Base-by-base conservation (phyloP, 2,329 filamentous ascomycete genomes). In the Rugonectria rugulosa region DNA sequence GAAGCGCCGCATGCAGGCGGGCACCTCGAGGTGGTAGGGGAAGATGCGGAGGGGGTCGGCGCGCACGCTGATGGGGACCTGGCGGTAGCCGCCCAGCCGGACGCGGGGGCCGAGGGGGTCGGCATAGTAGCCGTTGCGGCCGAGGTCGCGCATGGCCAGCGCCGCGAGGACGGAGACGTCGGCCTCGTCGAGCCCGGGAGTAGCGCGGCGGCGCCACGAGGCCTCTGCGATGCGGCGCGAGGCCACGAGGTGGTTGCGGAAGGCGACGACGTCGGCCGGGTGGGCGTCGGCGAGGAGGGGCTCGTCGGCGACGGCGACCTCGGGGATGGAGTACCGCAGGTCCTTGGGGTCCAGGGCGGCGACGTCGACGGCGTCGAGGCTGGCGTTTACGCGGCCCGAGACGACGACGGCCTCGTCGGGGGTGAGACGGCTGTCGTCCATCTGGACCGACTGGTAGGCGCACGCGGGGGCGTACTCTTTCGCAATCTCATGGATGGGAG, bases 361-460 rank as follows among this genome's bases (percentile, higher is more conserved):
- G 7, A 32, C 11, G 29, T 32, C 29, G 12, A 32, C 10, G 29
- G 29, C 10, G 29, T 32, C 29, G n/a, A 32, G 29, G 29, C 29
- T 32, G 29, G 29, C 12, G 29, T 32, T 32, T 6, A 32, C 29
- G 10, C n/a, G 29, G 29, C 29, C 29, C 5, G 29, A 32, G 10
- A 32, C 10, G 5, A 32, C 29, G 10, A 32, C 29, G 10, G 29
- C 29, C n/a, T 32, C 29, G 29, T 32, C 29, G 5, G 12, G 11
- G 5, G 29, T 32, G 29, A 56, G 40, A 3, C 9, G 23, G 14
- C 50, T 56, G n/a, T 50, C 38, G n/a, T 49, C 53, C 21, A 56
- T 50, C 12, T 26, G 11, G 14, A 56, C 53, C 5, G 45, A 50
- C 19, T 56, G 53, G 24, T 50, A 40, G 12, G 53, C 53, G 20